Base-by-base conservation (phyloP, 2,329 filamentous ascomycete genomes). In the Didymella pinodella region DNA sequence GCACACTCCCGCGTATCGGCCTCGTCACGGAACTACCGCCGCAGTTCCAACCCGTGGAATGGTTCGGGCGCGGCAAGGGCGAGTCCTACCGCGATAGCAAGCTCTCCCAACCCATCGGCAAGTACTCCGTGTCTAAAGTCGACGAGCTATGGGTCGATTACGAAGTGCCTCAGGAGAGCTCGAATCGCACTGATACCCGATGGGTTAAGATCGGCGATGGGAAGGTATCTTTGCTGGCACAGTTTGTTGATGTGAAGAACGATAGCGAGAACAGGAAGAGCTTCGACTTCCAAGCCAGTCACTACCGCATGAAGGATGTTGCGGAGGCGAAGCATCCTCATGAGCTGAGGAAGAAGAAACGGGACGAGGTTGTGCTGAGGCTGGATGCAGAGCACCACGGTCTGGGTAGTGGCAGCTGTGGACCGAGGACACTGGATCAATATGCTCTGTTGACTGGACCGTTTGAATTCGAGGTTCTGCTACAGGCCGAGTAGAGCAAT, bases 61-160 rank as follows among this genome's bases (percentile, higher is more conserved):
- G 88, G 86, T 84, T 85, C 59, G 88, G 88, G 6, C 83, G 84
- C 5, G 88, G 89, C 0, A 86, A 87, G 0, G 86, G 86, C 2
- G 88, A 90, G 72, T 85, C 82, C 11, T 92, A 91, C 77, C 77
- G 79, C 16, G 89, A 92, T 76, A 88, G 86, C 76, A 89, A 90
- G 58, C 67, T 79, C 12, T 83, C 85, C 1, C 86, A 88, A 64
- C 78, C 76, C 2, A 68, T 86, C 0, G 87, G 83, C 1, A 61
- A 54, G 16, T 77, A 85, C 40, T 86, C 80, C 73, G 70, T 68
- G 0, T 65, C 72, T 11, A 65, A 65, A 0, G 75, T 87, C 1
- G 77, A 80, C 0, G 80, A 83, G 0, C 78, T 90, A 26, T 83
- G 84, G 68, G 81, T 82, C 0, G 78, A 80, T 0, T 90, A 90